Evolutionary conservation across 345 rosid species (phyloP), one percentile per base, ranked within the genome.

Genomic region (Nasturtium officinale): DNA sequence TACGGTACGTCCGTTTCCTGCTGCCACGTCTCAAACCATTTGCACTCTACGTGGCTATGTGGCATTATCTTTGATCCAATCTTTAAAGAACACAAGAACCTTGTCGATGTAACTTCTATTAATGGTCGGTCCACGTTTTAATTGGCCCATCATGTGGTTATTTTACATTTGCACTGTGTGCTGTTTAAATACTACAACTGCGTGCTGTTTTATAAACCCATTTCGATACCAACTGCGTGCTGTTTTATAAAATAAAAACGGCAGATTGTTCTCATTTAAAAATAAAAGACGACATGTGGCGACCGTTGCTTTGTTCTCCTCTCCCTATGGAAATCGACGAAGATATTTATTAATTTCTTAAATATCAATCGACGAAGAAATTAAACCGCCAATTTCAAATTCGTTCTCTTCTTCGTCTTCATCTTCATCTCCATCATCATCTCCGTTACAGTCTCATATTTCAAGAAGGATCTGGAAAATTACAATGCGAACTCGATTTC

Each of bases 401-500:
- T 71, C n/a, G 42, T 46, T 32, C 25, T 53, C 60, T 23, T 25
- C 54, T 52, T 53, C 71, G 17, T 54, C 78, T 6, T 38, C 66
- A 2, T 23, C 25, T 23, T 23, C 25, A n/a, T n/a, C n/a, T n/a
- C n/a, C n/a, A n/a, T n/a, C n/a, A 10, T 61, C 65, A 9, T 45
- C 67, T 45, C 47, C 29, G 13, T 32, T 10, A 47, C 62, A 60
- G 23, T 37, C 50, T 58, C 65, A 45, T 35, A 61, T 25, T 16
- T 33, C 5, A 68, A 38, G 35, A 9, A 7, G 66, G 26, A 65
- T 58, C 76, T 59, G 48, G 18, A 46, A 37, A 52, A 20, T 0
- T 23, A 71, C 38, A 65, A 93, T 90, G 97, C 87, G 94, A 80
- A 83, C 83, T 82, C 92, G 90, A 68, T 90, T 87, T 76, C 89